Evolutionary conservation across 2,329 filamentous ascomycete species (phyloP).

Genomic region (Cryoendolithus antarcticus): DNA sequence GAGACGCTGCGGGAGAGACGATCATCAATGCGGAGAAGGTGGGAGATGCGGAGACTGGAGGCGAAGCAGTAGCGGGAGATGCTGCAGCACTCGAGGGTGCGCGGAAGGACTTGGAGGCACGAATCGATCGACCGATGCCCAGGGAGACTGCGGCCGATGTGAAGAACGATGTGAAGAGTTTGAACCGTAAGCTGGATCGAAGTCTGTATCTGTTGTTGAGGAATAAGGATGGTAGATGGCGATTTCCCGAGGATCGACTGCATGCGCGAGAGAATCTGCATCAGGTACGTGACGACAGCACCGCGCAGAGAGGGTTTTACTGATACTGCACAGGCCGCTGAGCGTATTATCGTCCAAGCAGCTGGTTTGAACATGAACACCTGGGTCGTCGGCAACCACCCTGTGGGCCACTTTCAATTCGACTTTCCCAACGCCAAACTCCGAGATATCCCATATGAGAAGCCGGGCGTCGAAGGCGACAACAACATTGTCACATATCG

Average conservation of each 20-base stretch:
- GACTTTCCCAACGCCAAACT: conserved; percentile 34
- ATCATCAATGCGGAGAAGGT: conserved; percentile 38
- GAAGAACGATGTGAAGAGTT: conserved; percentile 58
- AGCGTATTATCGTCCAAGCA: conserved; percentile 62
- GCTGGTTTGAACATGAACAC: conserved; percentile 96
- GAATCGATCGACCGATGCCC: conserved; percentile 55
- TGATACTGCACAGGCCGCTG: conserved; percentile 52
- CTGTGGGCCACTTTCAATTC: conserved; percentile 65
- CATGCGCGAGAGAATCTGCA: conserved; percentile 63
- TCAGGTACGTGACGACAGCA: conserved; percentile 47
- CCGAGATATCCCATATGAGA: conserved; percentile 4
- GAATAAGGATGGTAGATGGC: conserved; percentile 59
- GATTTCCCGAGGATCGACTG: conserved; percentile 64
- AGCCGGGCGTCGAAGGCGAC: conserved; percentile 1
- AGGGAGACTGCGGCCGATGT: conserved; percentile 68
- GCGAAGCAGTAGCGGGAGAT: conserved; percentile 32
- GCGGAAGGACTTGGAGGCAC: conserved; percentile 10
- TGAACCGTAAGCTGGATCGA: conserved; percentile 67
- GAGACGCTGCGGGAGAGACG: conserved; percentile 52
- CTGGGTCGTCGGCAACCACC: conserved; percentile 86
- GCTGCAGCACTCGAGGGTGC: conserved; percentile 14
- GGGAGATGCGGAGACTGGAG: conserved; percentile 27
- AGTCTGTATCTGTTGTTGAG: conserved; percentile 84
- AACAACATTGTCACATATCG: conserved; percentile 14
- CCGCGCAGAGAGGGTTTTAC: too few relatives aligned